Base-by-base conservation (phyloP, 495 filamentous ascomycete species). In the Glonium stellatum region DNA sequence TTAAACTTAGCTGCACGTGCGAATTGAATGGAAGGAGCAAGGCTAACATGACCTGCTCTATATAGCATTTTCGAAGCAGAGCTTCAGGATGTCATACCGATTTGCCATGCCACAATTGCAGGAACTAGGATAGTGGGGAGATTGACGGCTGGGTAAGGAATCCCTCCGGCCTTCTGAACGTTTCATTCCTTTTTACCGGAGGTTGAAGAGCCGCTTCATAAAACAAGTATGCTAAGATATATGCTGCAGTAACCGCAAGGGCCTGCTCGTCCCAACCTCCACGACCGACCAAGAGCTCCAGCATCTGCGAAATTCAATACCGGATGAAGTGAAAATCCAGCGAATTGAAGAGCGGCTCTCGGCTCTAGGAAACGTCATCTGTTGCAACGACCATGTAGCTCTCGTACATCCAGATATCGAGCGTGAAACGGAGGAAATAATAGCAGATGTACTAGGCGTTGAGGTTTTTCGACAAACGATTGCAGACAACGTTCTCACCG, bases 401-500 rank as follows among this genome's bases (percentile, higher is more conserved):
- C 83, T 98, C 13, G 85, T 97, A 53, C 92, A 97, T 71, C 92
- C 93, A n/a, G 92, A 97, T 70, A 79, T 97, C 55, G 92, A 97
- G 80, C 87, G 92, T 42, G 92, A 97, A 67, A 73, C 70, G 13
- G 73, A 76, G 58, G 72, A 75, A 64, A 71, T 76, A 58, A 89
- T 98, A 71, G 92, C 93, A 66, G 93, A 98, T 71, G 88, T 95
- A 62, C 84, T 98, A 9, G 93, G 93, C 55, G 93, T 98, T 57
- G 93, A 98, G 76, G 93, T 98, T 15, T 98, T 97, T 81, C 84
- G 95, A 57, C 93, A 98, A 79, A 97, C 93, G 47, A 85, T 98
- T 57, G 88, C 89, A 67, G 95, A 97, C 74, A 96, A 97, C 72
- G 93, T 97, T 60, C 84, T 98, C 8, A 90, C 92, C 12, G 93